Evolutionary conservation across 75 land plant species (phyloP).

Genomic region (Pseudotsuga menziesii): DNA sequence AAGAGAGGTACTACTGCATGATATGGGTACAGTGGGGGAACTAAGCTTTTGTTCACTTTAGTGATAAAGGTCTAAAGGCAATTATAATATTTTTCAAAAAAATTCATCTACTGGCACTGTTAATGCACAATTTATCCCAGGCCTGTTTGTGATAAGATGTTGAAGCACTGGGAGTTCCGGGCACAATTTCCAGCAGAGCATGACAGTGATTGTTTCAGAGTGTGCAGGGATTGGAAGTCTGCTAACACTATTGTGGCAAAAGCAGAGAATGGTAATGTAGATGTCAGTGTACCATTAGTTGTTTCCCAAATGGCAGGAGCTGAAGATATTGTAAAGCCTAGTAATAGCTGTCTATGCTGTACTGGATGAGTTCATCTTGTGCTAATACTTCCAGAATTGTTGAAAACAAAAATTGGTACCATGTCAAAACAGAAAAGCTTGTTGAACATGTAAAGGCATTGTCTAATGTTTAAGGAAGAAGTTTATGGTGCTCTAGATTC

Average conservation of each 20-base stretch:
- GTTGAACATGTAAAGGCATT: slow-evolving; percentile 63
- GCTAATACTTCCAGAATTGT: slow-evolving; percentile 71
- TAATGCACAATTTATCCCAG: no score
- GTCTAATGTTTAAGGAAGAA: slow-evolving; percentile 94
- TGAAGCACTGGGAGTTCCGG: no score
- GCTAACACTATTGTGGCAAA: no score
- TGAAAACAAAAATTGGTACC: slow-evolving; percentile 67
- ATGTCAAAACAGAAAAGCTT: slow-evolving; percentile 79
- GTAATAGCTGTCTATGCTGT: slow-evolving; percentile 42
- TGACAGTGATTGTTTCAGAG: no score
- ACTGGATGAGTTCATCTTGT: slow-evolving; percentile 53
- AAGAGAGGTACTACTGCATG: not conserved
- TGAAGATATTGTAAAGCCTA: no score
- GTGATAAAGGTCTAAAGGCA: not conserved
- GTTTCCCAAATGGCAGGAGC: no score
- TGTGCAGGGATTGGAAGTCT: no score
- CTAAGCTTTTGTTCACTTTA: not conserved
- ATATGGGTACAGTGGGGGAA: not conserved
- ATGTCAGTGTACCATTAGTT: no score
- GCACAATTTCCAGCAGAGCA: no score
- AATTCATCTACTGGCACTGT: no score
- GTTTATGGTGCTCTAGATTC: slow-evolving; percentile 94
- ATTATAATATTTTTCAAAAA: not conserved
- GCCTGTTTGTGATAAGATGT: no score
- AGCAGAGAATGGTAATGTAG: no score